A percentile compares a stretch with the other conserved stretches of the same genome.
These are phyloP conservation scores for Spiraea crenata DNA, from an alignment of 331 rosid genomes.

Conservation along the genomic window DNA sequence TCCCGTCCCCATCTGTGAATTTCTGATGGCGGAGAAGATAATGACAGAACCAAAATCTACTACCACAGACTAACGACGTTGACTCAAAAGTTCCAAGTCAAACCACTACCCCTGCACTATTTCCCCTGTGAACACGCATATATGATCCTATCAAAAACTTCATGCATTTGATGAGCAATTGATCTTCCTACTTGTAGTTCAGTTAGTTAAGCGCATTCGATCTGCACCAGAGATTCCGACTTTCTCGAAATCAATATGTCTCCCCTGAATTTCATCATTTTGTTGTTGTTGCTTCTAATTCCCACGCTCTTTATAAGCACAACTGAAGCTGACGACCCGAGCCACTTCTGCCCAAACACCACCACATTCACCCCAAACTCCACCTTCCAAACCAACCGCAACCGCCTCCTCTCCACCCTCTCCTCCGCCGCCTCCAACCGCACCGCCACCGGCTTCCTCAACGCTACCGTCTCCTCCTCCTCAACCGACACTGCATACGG, in stretches of 20 bases:
- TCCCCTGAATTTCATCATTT: background rate
- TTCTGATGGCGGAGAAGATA: too few relatives aligned
- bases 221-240: too few relatives aligned
- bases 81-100: too few relatives aligned
- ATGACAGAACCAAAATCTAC: too few relatives aligned
- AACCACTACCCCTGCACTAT: too few relatives aligned
- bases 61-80: too few relatives aligned
- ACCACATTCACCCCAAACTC: slow-evolving; percentile 31
- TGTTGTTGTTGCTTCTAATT: background rate
- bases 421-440: slow-evolving; percentile 31
- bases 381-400: slow-evolving; percentile 38
- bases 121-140: too few relatives aligned
- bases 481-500: slow-evolving; percentile 26
- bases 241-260: background rate
- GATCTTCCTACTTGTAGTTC: too few relatives aligned
- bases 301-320: background rate
- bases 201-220: too few relatives aligned
- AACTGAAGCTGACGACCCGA: background rate
- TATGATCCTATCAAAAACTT: too few relatives aligned
- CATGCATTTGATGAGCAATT: too few relatives aligned
- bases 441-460: slow-evolving; percentile 14
- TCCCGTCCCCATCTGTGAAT: too few relatives aligned
- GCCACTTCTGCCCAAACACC: background rate
- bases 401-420: slow-evolving; percentile 31
- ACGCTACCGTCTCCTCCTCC: slow-evolving; percentile 18